phyloP scores from a whole-genome alignment of 2,329 filamentous ascomycete genomes.

The Aspergillus intermedius region DNA sequence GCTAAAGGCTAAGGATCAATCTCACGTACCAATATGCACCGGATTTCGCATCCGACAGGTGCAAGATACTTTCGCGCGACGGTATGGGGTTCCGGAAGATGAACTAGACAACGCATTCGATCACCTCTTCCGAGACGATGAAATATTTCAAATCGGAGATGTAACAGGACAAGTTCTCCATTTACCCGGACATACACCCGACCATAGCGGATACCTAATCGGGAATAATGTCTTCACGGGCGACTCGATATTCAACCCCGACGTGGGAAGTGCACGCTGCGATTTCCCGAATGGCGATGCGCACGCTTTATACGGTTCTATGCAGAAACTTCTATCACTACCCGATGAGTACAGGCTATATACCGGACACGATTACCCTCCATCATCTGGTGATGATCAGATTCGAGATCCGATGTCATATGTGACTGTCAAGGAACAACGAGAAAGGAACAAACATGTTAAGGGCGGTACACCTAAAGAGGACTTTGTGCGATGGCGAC shows the following conservation, averaged over 20 bases:
- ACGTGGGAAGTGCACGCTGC: slow-evolving; percentile 46
- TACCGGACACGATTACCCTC: slow-evolving; percentile 48
- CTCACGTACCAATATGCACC: slow-evolving; percentile 46
- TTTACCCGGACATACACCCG: slow-evolving; percentile 56
- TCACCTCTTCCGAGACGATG: slow-evolving; percentile 48
- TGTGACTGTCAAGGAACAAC: slow-evolving; percentile 44
- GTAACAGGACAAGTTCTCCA: slow-evolving; percentile 45
- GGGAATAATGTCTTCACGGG: slow-evolving; percentile 45
- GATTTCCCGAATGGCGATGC: slow-evolving; percentile 50
- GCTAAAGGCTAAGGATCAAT: slow-evolving; percentile 28
- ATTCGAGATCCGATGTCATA: slow-evolving; percentile 32
- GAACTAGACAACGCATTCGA: slow-evolving; percentile 49
- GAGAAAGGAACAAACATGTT: slow-evolving; percentile 45
- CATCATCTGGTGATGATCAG: background rate
- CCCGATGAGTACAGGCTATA: slow-evolving; percentile 43
- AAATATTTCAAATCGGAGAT: slow-evolving; percentile 46
- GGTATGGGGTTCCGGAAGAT: slow-evolving; percentile 41
- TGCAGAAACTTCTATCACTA: slow-evolving; percentile 36
- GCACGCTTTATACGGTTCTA: slow-evolving; percentile 38
- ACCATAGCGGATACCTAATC: slow-evolving; percentile 55
- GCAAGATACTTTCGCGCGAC: slow-evolving; percentile 45
- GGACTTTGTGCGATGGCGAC: slow-evolving; percentile 42
- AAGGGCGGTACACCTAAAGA: slow-evolving; percentile 36
- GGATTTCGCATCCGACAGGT: slow-evolving; percentile 49
- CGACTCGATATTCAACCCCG: slow-evolving; percentile 47